phyloP scores from a whole-genome alignment of 495 filamentous ascomycete genomes.

The Penicillium bovifimosum region DNA sequence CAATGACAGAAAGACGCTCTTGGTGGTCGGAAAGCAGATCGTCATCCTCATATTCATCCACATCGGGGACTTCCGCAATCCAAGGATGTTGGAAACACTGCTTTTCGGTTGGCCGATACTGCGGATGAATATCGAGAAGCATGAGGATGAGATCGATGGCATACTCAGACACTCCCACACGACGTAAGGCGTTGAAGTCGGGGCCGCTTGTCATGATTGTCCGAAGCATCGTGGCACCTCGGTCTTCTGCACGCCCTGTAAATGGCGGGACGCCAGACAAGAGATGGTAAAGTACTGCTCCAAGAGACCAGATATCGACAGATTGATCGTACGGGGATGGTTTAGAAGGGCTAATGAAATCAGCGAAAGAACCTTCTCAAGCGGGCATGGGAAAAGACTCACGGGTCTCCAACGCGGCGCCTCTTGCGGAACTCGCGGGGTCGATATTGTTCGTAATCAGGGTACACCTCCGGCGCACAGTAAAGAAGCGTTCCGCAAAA shows the following conservation, averaged over 20 bases:
- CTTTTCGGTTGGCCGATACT: slow-evolving; percentile 57
- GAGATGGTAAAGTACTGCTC: slow-evolving; percentile 80
- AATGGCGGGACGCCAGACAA: slow-evolving; percentile 74
- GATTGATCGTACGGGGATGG: slow-evolving; percentile 72
- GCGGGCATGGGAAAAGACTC: slow-evolving; percentile 13
- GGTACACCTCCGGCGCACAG: slow-evolving; percentile 94
- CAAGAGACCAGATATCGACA: slow-evolving; percentile 93
- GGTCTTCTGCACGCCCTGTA: slow-evolving; percentile 54
- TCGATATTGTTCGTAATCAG: slow-evolving; percentile 59
- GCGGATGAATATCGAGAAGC: slow-evolving; percentile 73
- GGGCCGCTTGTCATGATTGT: slow-evolving; percentile 72
- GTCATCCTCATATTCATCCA: slow-evolving; percentile 43
- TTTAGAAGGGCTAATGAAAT: slow-evolving; percentile 33
- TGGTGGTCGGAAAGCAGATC: slow-evolving; percentile 47
- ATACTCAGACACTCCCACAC: slow-evolving; percentile 51
- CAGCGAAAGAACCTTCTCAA: slow-evolving; percentile 8
- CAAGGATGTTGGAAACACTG: slow-evolving; percentile 63
- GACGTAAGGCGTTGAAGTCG: slow-evolving; percentile 53
- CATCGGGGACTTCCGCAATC: slow-evolving; percentile 46
- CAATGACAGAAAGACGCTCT: slow-evolving; percentile 40
- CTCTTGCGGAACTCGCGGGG: slow-evolving; percentile 45
- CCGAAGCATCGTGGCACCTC: slow-evolving; percentile 62
- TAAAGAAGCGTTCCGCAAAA: slow-evolving; percentile 96
- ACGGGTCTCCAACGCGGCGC: slow-evolving; percentile 46
- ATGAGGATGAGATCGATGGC: slow-evolving; percentile 66